These are phyloP conservation scores for Apodospora peruviana DNA, from an alignment of 495 filamentous ascomycete species.

Conservation along the genomic window DNA sequence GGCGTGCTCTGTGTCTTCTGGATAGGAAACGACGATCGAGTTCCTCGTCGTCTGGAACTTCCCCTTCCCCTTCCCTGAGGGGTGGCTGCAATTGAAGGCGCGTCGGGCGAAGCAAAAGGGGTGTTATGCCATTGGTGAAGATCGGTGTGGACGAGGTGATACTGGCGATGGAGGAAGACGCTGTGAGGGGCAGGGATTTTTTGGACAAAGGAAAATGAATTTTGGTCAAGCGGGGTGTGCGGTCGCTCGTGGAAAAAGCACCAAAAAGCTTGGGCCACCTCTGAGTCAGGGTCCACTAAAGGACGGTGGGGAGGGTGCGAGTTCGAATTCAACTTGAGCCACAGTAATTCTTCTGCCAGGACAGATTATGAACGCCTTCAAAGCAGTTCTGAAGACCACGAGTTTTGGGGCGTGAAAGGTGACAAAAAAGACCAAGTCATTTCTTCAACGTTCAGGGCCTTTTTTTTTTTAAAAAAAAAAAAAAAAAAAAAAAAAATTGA, in stretches of 20 bases:
- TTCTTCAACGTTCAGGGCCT: no score
- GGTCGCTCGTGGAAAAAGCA: constrained; percentile 8
- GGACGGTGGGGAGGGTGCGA: not conserved
- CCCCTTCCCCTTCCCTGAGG: no score
- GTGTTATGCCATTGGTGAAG: constrained; percentile 29
- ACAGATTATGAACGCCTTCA: no score
- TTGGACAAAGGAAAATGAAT: constrained; percentile 10
- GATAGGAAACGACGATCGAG: no score
- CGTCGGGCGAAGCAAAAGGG: constrained; percentile 3
- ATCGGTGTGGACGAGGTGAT: constrained; percentile 15
- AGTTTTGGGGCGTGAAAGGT: no score
- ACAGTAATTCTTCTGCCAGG: no score
- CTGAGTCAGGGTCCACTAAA: constrained; percentile 13
- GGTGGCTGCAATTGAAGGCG: no score
- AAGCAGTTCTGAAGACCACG: no score
- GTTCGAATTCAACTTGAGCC: constrained; percentile 14
- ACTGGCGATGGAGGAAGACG: constrained; percentile 19
- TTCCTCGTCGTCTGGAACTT: no score
- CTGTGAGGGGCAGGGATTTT: constrained; percentile 1
- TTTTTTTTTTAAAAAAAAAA: no score
- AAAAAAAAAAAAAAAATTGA: no score
- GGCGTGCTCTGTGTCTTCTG: not conserved
- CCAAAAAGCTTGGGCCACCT: constrained; percentile 8
- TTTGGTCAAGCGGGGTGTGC: constrained; percentile 25
- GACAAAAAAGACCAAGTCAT: not conserved